phyloP scores from a whole-genome alignment of 1,284 basidiomycete species.

The Ustilago esculenta region DNA sequence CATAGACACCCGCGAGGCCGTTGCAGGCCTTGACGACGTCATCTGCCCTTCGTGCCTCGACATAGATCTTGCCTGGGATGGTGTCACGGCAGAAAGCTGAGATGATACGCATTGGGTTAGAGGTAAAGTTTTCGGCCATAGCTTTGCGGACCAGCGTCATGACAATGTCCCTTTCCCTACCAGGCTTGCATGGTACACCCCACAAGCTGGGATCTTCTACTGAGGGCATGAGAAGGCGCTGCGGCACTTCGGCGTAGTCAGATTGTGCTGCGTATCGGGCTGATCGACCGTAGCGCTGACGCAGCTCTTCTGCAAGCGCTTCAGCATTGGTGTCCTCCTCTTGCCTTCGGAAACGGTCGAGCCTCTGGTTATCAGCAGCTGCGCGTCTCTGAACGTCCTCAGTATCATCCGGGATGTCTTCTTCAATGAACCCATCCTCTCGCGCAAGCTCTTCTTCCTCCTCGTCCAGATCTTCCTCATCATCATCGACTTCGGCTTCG shows the following conservation, averaged over 20 bases:
- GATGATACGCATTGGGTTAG: conserved; percentile 81
- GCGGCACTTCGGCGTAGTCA: conserved; percentile 82
- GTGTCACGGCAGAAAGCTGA: conserved; percentile 97
- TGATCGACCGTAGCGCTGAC: conserved; percentile 78
- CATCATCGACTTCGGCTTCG: conserved; percentile 86
- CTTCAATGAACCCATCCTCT: conserved; percentile 78
- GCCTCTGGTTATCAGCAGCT: conserved; percentile 76
- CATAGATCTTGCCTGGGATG: conserved; percentile 91
- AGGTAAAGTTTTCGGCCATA: conserved; percentile 71
- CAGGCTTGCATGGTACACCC: conserved; percentile 93
- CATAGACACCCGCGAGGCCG: conserved; percentile 90
- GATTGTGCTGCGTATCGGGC: conserved; percentile 65
- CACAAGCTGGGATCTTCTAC: conserved; percentile 95
- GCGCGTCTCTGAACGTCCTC: conserved; percentile 73
- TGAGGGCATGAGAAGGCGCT: conserved; percentile 94
- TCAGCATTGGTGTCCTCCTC: conserved; percentile 85
- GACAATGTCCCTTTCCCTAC: conserved; percentile 89
- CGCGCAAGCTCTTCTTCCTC: conserved; percentile 66
- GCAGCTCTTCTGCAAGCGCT: conserved; percentile 84
- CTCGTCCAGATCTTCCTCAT: conserved; percentile 66
- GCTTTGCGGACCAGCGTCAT: conserved; percentile 94
- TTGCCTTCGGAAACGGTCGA: conserved; percentile 80
- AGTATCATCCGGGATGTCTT: conserved; percentile 74
- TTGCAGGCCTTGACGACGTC: conserved; percentile 85
- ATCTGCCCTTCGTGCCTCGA: conserved; percentile 88